Evolutionary conservation across 495 filamentous ascomycete species (phyloP), one percentile per base, ranked within the genome.

Genomic region (Pyrenopolyporus hunteri): DNA sequence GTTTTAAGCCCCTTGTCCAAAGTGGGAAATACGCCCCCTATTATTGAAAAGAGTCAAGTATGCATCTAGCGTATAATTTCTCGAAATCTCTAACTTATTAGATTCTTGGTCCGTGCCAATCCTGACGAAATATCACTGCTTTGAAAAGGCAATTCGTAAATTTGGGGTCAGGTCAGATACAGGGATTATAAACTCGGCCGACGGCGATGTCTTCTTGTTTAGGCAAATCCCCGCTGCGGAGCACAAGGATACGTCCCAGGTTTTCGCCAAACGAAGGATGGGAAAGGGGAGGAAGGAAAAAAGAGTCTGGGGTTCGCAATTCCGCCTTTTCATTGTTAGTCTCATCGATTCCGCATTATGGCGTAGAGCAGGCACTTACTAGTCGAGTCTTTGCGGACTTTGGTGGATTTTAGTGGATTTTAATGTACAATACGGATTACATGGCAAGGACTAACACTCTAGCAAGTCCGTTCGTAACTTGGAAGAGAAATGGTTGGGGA

Each of bases 271-370:
- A 25, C 37, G 33, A 28, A 25, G 33, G 36, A 32, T 64, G 55
- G 55, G 62, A 64, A 64, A 64, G 62, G 62, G 50, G 49, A 64
- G 51, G 36, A 11, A 26, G 28, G 10, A 44, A 42, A n/a, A 23
- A 55, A 55, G 42, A 52, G 51, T 65, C 62, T 57, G 62, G 62
- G 62, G 57, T 65, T 52, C 22, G 22, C 2, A 52, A 51, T 64
- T 51, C 55, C 61, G 61, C 55, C 49, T 45, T 48, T 58, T 53
- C 40, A 23, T 33, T 56, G 39, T 47, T 9, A 22, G 10, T 9
- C 20, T n/a, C 28, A 14, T 33, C 20, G 10, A 1, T 29, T 45
- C 25, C 28, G 42, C 19, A 16, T n/a, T n/a, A n/a, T n/a, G n/a
- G n/a, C n/a, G 13, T 50, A 17, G 6, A 20, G 26, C 17, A 9